Base-by-base conservation (phyloP, 2,329 filamentous ascomycete genomes). In the Berkeleyomyces rouxiae region DNA sequence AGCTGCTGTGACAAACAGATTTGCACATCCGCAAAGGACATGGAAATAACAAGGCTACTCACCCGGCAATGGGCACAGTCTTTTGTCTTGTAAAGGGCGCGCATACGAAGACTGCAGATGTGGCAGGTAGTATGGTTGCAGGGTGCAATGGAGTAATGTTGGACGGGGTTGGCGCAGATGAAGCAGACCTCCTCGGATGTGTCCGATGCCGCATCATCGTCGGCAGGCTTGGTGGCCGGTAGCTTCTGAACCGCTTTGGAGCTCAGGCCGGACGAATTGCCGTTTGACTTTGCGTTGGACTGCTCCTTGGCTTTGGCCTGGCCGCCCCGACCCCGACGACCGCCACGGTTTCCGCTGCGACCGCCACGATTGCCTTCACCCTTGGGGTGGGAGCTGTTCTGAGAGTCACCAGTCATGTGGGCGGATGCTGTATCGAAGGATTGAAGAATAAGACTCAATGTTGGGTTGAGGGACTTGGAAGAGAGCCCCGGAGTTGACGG, bases 41-140 rank as follows among this genome's bases (percentile, higher is more conserved):
- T 11, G 7, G 44, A 7, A 58, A 36, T 57, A 36, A 7, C 10
- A n/a, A 7, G 13, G 42, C 51, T 37, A 77, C 86, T 68, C 79
- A 91, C 88, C 70, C 93, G 81, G 72, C 93, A 99, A 73, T 97
- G 91, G n/a, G 91, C 88, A 74, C 93, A 99, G 67, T 91, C 88
- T 73, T 95, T 95, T 65, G 85, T 95, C 77, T 96, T 97, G 75
- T 97, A 99, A 53, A 99, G 77, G 0, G 92, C 93, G 68, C 93
- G 83, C 82, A 97, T 83, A 65, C 93, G 83, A 68, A 99, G 76
- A 7, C 90, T 86, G 73, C 93, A 99, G 67, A 97, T 96, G 75
- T 99, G 93, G 72, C 93, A 99, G 58, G 92, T 96, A 63, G 88
- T 82, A 75, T 99, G 93, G 73, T 96, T 97, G 75, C 93, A 99